Percentiles rank a stretch among this genome's conserved stretches.
These are phyloP conservation scores for Circinella umbellata DNA, from an alignment of 371 early-diverging fungal species.

Conservation along the genomic window DNA sequence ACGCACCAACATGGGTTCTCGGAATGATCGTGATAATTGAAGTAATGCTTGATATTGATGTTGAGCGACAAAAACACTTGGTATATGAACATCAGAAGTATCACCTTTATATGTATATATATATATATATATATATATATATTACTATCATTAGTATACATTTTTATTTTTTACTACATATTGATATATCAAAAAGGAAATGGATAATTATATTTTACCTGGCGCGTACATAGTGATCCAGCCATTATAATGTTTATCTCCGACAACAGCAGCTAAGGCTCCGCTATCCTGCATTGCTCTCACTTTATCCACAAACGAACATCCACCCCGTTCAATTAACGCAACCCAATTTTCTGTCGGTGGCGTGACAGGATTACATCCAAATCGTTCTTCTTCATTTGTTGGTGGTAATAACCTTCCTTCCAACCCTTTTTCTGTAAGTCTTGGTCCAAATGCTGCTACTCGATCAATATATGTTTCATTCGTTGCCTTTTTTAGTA, in stretches of 20 bases:
- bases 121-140: too few relatives aligned
- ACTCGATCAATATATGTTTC: conserved; percentile 67
- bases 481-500: conserved; percentile 52
- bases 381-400: conserved; percentile 27
- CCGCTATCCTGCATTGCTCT: conserved; percentile 88
- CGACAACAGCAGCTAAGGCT: conserved; percentile 89
- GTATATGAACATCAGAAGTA: conserved; percentile 76
- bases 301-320: conserved; percentile 89
- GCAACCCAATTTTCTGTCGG: conserved; percentile 73
- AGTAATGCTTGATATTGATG: conserved; percentile 65
- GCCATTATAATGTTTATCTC: conserved; percentile 74
- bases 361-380: conserved; percentile 38
- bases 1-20: conserved; percentile 44
- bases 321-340: conserved; percentile 85
- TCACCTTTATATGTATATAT: conserved; percentile 68
- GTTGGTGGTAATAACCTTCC: conserved; percentile 48
- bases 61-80: conserved; percentile 82
- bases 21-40: conserved; percentile 38
- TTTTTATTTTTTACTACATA: background rate
- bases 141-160: background rate
- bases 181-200: background rate
- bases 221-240: conserved; percentile 94
- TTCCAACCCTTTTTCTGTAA: conserved; percentile 42
- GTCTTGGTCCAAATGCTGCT: conserved; percentile 73
- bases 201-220: conserved; percentile 42